Conservation (phyloP, 306 rosid species). For the Vachellia pachyceras region DNA sequence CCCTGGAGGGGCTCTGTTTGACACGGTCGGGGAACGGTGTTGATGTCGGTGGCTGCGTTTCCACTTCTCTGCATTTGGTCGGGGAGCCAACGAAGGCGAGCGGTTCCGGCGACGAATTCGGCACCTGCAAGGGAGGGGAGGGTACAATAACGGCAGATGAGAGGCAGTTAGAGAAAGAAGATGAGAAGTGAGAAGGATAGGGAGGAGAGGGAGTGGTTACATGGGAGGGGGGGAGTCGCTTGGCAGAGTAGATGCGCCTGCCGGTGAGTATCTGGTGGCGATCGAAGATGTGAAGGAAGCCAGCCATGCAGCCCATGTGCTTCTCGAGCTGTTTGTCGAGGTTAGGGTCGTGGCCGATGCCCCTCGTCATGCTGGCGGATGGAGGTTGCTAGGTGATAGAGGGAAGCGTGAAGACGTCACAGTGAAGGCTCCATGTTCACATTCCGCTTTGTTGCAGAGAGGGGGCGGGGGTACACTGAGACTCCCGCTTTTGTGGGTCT, state of each 20-base stretch:
- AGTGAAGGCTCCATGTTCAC: slow-evolving; percentile 31
- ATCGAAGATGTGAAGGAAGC: slow-evolving; percentile 90
- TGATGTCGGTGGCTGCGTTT: slow-evolving; percentile 2
- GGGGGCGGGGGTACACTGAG: slow-evolving; percentile 14
- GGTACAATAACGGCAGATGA: not conserved
- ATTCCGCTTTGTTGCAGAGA: slow-evolving; percentile 10
- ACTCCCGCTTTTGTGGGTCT: slow-evolving; percentile 77
- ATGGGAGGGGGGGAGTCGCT: slow-evolving; percentile 65
- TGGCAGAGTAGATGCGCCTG: slow-evolving; percentile 71
- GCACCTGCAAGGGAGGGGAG: slow-evolving; percentile 34
- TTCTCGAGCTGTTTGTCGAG: slow-evolving; percentile 77
- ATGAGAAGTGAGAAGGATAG: not conserved
- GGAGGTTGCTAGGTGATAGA: not conserved
- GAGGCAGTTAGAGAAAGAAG: not conserved
- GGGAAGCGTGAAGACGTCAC: not conserved
- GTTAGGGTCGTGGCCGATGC: slow-evolving; percentile 66
- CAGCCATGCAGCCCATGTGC: slow-evolving; percentile 99
- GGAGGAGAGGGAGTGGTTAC: slow-evolving; percentile 37
- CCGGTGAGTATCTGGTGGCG: slow-evolving; percentile 77
- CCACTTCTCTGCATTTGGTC: slow-evolving; percentile 21
- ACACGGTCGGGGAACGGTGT: slow-evolving; percentile 57
- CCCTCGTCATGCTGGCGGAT: slow-evolving; percentile 48
- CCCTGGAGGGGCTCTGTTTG: slow-evolving; percentile 43
- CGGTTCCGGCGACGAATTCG: slow-evolving; percentile 47
- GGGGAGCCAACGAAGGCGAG: slow-evolving; percentile 40